phyloP scores from a whole-genome alignment of 768 basidiomycete genomes.

The Rickenella mellea region DNA sequence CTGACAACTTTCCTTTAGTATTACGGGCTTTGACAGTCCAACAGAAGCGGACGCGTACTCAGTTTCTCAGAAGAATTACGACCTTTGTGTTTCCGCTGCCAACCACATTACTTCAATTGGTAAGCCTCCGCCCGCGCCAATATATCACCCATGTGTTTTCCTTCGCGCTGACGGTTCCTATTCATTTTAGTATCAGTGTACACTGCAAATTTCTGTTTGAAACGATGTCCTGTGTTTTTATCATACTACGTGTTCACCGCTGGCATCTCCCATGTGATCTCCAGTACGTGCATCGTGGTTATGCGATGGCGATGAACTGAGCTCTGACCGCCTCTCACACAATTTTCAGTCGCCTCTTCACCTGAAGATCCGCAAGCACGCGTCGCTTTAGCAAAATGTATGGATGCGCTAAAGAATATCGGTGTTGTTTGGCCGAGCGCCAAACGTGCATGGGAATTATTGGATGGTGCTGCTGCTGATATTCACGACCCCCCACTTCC shows the following conservation, averaged over 20 bases:
- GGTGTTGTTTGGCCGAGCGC: slow-evolving; percentile 70
- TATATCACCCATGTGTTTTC: neutral
- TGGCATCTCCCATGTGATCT: slow-evolving; percentile 70
- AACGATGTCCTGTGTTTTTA: slow-evolving; percentile 56
- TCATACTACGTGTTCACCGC: slow-evolving; percentile 78
- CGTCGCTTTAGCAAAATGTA: slow-evolving; percentile 54
- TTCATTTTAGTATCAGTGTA: slow-evolving; percentile 40
- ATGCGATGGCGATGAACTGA: neutral
- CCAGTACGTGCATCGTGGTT: slow-evolving; percentile 34
- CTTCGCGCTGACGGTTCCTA: neutral
- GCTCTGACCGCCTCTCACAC: slow-evolving; percentile 1
- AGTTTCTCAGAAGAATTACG: slow-evolving; percentile 54
- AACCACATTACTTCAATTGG: slow-evolving; percentile 69
- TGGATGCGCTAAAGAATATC: slow-evolving; percentile 58
- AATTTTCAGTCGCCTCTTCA: slow-evolving; percentile 44
- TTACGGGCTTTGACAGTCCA: slow-evolving; percentile 18
- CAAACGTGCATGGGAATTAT: slow-evolving; percentile 61
- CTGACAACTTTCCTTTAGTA: neutral
- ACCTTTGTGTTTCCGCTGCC: slow-evolving; percentile 68
- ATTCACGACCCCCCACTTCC: slow-evolving; percentile 5
- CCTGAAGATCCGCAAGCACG: slow-evolving; percentile 63
- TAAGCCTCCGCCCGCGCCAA: too few relatives aligned
- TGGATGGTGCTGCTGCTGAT: slow-evolving; percentile 50
- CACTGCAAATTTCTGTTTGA: slow-evolving; percentile 51
- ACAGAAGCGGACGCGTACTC: slow-evolving; percentile 48